A percentile compares a stretch with the other conserved stretches of the same genome.
phyloP scores from a whole-genome alignment of 805 yeast species.

The Candida incommunis region DNA sequence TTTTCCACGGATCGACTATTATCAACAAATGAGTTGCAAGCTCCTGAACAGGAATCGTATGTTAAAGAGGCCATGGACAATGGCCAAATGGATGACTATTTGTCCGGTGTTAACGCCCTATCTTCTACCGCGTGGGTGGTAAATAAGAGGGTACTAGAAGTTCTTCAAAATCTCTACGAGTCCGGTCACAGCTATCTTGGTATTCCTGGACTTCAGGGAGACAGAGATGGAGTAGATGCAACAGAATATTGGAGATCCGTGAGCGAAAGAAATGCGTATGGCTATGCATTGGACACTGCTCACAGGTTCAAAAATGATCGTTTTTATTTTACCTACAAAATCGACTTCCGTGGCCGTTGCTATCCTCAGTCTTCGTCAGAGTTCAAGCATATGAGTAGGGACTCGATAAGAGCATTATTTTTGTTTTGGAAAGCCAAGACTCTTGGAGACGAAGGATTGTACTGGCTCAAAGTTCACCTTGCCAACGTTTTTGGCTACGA shows the following conservation, averaged over 20 bases:
- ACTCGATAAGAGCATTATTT: conserved; percentile 34
- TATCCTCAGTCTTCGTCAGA: conserved; percentile 36
- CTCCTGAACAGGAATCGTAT: conserved; percentile 73
- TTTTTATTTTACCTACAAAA: conserved; percentile 38
- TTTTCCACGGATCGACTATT: conserved; percentile 44
- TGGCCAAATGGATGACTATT: conserved; percentile 43
- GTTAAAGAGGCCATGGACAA: conserved; percentile 58
- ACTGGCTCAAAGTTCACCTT: conserved; percentile 38
- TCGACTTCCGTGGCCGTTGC: conserved; percentile 40
- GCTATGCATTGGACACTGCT: conserved; percentile 76
- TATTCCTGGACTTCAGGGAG: conserved; percentile 43
- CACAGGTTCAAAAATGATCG: conserved; percentile 52
- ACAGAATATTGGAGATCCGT: conserved; percentile 1
- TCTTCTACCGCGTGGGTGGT: conserved; percentile 80
- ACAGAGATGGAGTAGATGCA: conserved; percentile 39
- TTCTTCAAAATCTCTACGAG: conserved; percentile 66
- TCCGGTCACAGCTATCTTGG: conserved; percentile 51
- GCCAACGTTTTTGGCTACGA: conserved; percentile 40
- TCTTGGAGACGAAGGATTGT: conserved; percentile 31
- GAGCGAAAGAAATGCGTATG: conserved; percentile 72
- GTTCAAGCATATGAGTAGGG: conserved; percentile 38
- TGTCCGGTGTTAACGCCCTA: conserved; percentile 57
- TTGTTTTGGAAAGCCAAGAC: conserved; percentile 36
- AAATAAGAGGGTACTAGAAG: conserved; percentile 47
- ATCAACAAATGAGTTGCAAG: conserved; percentile 44